Evolutionary conservation across 1,284 basidiomycete genomes (phyloP), one percentile per base, ranked within the genome.

Genomic region (Boletus mariae): DNA sequence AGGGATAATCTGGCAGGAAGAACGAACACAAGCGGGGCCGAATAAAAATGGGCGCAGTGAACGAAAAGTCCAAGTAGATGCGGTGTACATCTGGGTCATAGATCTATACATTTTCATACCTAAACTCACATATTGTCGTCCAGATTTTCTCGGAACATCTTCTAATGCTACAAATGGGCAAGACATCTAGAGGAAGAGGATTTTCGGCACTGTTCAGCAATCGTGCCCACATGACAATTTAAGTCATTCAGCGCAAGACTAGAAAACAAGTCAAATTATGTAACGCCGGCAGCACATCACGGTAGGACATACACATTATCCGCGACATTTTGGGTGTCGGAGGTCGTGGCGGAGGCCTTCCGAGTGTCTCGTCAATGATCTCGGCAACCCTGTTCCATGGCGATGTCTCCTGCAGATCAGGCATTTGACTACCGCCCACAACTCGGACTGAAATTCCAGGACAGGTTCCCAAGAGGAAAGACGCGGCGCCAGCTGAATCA

Each of bases 381-480:
- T 45, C 43, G 4, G 28, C 43, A 31, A 45, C 43, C 11, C 43
- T 45, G 23, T 63, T 56, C 61, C 61, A 62, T 9, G 55, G 56
- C 15, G 52, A 61, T 4, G 58, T 59, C n/a, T 62, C 61, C 4
- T 11, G 28, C 26, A 65, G n/a, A n/a, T 56, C 58, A 11, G 42
- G 47, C 53, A 60, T 58, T 9, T 47, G 44, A 13, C 28, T 42
- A 0, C 48, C 47, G 5, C 59, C 49, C 0, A 40, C 35, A 1
- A 61, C 38, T 6, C 47, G n/a, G 13, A 61, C 56, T 3, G 43
- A 15, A 9, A 65, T 37, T 7, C 56, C 59, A 0, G 55, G 58
- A 51, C 23, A 61, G 0, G 32, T 53, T 41, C 17, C 37, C 51
- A 63, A 40, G 26, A 63, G 56, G 42, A 65, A 63, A 1, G 53